Base-by-base conservation (phyloP, 495 filamentous ascomycete genomes). In the Aspergillus heteromorphus region DNA sequence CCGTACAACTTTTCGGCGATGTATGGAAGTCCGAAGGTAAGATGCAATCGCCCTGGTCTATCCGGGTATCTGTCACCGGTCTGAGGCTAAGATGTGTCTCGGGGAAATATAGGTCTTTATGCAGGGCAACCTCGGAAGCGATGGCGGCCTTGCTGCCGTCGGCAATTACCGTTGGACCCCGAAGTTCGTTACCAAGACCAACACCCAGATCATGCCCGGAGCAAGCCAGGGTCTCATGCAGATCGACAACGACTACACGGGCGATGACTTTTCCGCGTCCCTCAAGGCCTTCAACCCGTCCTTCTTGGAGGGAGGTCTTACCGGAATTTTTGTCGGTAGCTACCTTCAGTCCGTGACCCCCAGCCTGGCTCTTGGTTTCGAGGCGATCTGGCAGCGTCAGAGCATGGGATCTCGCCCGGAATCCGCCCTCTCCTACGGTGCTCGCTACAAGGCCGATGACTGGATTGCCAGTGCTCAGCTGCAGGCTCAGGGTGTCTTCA, bases 241-340 rank as follows among this genome's bases (percentile, higher is more conserved):
- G 57, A 77, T 96, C 57, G 95, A 99, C 60, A 88, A 92, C 64
- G 93, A 97, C 75, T 97, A 95, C 73, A 87, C 81, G 27, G 95
- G 95, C 62, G 76, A 80, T 57, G 95, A 99, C 72, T 99, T 97
- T 72, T 89, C 87, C 5, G 88, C 90, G 8, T 89, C 87, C 11
- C 54, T 99, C 50, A 97, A 97, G 78, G 80, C 88, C 49, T 79
- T 97, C 61, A 97, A 97, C 76, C 91, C 93, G n/a, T 95, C 90
- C 6, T 72, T 84, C 56, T 80, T 99, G 38, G 91, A 97, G 59
- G 92, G 92, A 48, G 88, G 90, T 40, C 72, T 97, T 45, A 97
- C 91, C 13, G 95, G 95, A 62, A 93, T 97, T 69, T 89, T 90
- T 62, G 89, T 99, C 61, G 90, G 91, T 51, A 91, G 87, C 75